Evolutionary conservation across 345 rosid species (phyloP).

Genomic region (Limnanthes douglasii): DNA sequence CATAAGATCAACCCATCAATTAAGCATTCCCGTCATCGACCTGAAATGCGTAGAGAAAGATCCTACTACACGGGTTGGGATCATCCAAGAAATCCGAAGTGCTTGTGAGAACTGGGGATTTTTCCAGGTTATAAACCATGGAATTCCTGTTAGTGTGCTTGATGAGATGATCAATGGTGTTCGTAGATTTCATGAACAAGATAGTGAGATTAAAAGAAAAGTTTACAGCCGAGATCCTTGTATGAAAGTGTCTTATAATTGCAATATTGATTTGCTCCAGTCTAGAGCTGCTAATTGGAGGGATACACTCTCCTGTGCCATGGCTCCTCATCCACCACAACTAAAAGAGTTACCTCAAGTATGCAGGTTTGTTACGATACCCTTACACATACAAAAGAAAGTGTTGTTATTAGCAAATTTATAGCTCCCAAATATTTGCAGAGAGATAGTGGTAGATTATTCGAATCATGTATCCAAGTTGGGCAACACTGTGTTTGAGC

Average conservation of each 20-base stretch:
- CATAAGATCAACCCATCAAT: background rate
- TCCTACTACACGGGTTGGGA: slow-evolving; percentile 1
- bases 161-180: slow-evolving; percentile 16
- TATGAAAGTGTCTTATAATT: slow-evolving; percentile 12
- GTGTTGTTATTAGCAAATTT: background rate
- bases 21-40: slow-evolving; percentile 19
- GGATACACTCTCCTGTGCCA: slow-evolving; percentile 13
- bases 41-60: slow-evolving; percentile 6
- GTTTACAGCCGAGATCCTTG: slow-evolving; percentile 14
- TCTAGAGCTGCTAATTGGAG: slow-evolving; percentile 26
- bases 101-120: slow-evolving; percentile 35
- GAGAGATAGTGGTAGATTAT: slow-evolving; percentile 28
- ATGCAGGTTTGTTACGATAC: slow-evolving; percentile 28
- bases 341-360: slow-evolving; percentile 22
- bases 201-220: slow-evolving; percentile 14
- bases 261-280: slow-evolving; percentile 17
- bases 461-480: slow-evolving; percentile 15
- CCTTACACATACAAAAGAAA: no score
- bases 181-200: slow-evolving; percentile 23
- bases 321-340: slow-evolving; percentile 17
- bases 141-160: slow-evolving; percentile 12
- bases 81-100: slow-evolving; percentile 7
- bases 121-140: slow-evolving; percentile 28
- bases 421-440: slow-evolving; percentile 11
- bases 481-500: slow-evolving; percentile 21